Evolutionary conservation across 2,329 filamentous ascomycete genomes (phyloP).

Genomic region (Pseudogymnoascus sp.): DNA sequence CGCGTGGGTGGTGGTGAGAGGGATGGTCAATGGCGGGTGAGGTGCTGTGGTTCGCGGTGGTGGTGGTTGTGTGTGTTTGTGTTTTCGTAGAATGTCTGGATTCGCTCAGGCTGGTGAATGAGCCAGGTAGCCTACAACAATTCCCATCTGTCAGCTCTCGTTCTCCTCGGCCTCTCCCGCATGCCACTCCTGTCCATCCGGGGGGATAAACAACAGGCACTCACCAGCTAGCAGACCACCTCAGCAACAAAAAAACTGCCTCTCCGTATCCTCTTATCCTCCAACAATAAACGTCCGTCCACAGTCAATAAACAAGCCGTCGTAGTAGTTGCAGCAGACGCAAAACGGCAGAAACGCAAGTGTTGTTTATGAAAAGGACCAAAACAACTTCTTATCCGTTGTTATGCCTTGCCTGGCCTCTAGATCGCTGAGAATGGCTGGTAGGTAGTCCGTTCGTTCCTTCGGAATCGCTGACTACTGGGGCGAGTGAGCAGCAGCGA

Average conservation of each 20-base stretch:
- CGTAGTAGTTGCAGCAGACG: background rate
- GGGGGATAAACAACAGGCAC: background rate
- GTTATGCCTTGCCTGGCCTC: background rate
- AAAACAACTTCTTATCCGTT: background rate
- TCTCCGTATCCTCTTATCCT: background rate
- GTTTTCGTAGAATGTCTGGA: background rate
- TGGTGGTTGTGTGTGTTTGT: background rate
- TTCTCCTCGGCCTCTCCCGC: background rate
- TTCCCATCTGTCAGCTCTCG: background rate
- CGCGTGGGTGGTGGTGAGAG: background rate
- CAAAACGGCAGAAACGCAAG: background rate
- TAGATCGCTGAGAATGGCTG: background rate
- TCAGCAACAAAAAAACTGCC: background rate
- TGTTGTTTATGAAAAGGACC: background rate
- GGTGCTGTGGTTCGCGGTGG: background rate
- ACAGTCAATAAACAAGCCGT: background rate
- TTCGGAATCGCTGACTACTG: background rate
- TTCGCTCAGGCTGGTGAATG: background rate
- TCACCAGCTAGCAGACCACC: background rate
- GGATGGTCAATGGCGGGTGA: background rate
- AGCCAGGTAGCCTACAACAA: background rate
- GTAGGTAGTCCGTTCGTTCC: background rate
- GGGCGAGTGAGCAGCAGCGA: background rate
- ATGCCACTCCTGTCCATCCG: background rate
- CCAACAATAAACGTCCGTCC: background rate